Percentiles rank a stretch among this genome's conserved stretches.
phyloP scores from a whole-genome alignment of 352 stramenopile genomes.

The Pythium myriotylum region DNA sequence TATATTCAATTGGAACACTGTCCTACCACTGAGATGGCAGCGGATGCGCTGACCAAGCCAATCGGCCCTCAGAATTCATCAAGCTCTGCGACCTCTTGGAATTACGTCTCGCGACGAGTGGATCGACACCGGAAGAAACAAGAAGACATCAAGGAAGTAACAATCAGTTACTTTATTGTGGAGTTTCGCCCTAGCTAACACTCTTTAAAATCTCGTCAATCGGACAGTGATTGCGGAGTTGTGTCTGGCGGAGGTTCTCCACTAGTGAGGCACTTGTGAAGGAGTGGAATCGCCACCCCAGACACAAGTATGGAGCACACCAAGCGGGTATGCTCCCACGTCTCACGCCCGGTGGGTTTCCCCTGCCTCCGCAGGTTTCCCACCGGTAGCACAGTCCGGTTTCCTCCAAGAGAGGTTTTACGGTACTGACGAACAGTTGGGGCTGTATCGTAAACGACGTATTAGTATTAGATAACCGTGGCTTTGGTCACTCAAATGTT shows the following conservation, averaged over 20 bases:
- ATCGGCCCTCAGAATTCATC: not conserved
- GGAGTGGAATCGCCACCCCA: constrained; percentile 14
- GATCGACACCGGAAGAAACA: not conserved
- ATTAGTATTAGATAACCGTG: not conserved
- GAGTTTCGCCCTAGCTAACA: not conserved
- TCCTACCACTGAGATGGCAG: constrained; percentile 7
- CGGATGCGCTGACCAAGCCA: constrained; percentile 14
- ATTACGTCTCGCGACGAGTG: not conserved
- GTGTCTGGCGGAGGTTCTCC: constrained; percentile 12
- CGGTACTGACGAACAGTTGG: not conserved
- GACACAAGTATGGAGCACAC: not conserved
- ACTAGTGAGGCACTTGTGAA: constrained; percentile 15
- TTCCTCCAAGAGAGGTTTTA: constrained; percentile 1
- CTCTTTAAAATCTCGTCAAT: not conserved
- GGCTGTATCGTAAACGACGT: not conserved
- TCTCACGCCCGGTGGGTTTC: constrained; percentile 14
- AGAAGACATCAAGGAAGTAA: not conserved
- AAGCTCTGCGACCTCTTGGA: not conserved
- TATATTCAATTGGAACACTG: constrained; percentile 8
- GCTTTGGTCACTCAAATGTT: too few relatives aligned
- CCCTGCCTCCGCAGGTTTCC: constrained; percentile 11
- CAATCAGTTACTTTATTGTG: not conserved
- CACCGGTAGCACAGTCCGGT: not conserved
- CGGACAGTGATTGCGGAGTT: not conserved
- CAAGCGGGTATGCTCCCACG: not conserved